phyloP scores from a whole-genome alignment of 805 yeast genomes.

The Metschnikowia lachancei region DNA sequence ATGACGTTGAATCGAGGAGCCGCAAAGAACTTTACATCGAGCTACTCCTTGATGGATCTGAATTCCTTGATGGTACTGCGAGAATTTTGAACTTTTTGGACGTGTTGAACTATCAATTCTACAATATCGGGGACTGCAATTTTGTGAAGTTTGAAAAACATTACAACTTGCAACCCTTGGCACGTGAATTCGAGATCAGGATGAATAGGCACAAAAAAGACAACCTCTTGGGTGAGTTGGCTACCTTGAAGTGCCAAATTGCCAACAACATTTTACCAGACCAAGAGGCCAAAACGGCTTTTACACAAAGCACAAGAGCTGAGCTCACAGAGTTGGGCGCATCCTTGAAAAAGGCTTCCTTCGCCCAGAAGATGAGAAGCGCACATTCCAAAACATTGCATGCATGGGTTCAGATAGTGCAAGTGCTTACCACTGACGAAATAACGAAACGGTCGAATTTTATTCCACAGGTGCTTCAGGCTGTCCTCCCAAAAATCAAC shows the following conservation, averaged over 20 bases:
- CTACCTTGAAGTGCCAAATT: conserved; percentile 23
- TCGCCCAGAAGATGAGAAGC: conserved; percentile 46
- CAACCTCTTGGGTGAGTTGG: conserved; percentile 25
- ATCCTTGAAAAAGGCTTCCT: conserved; percentile 44
- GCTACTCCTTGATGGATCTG: conserved; percentile 49
- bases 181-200: conserved; percentile 32
- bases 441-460: conserved; percentile 43
- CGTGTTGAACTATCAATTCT: conserved; percentile 52
- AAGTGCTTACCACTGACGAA: conserved; percentile 66
- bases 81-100: conserved; percentile 69
- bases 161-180: conserved; percentile 34
- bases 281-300: conserved; percentile 21
- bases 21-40: conserved; percentile 52
- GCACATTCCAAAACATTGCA: conserved; percentile 63
- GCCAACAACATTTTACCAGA: conserved; percentile 16
- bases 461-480: conserved; percentile 72
- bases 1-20: conserved; percentile 49
- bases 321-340: conserved; percentile 31
- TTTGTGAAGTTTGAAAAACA: conserved; percentile 26
- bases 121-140: conserved; percentile 43
- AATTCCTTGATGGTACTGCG: conserved; percentile 58
- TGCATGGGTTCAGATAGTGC: conserved; percentile 81
- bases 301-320: conserved; percentile 27
- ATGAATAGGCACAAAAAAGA: conserved; percentile 1
- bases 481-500: conserved; percentile 70